Evolutionary conservation across 2,329 filamentous ascomycete genomes (phyloP).

Genomic region (Arthrobotrys musiformis): DNA sequence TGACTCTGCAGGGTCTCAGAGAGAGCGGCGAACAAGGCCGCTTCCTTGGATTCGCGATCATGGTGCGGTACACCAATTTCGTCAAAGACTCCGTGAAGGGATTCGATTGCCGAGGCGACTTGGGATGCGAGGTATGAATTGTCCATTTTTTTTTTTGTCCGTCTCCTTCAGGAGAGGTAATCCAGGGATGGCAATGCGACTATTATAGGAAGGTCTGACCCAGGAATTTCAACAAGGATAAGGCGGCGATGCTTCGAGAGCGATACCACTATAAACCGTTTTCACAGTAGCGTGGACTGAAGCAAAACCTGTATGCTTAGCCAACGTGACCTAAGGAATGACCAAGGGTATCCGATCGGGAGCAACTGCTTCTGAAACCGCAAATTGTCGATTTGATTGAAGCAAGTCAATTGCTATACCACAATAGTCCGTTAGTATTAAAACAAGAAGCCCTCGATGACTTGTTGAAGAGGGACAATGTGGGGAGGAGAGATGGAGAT

Average conservation of each 20-base stretch:
- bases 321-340: conserved; percentile 43
- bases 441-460: background rate
- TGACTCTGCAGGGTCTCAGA: conserved; percentile 93
- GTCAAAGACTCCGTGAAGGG: conserved; percentile 89
- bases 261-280: background rate
- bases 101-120: conserved; percentile 49
- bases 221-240: background rate
- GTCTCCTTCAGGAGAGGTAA: conserved; percentile 17
- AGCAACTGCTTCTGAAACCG: background rate
- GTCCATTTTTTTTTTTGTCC: conserved; percentile 45
- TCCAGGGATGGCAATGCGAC: conserved; percentile 19
- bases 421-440: background rate
- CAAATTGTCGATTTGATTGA: background rate
- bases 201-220: background rate
- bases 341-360: background rate
- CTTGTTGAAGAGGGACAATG: background rate
- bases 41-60: conserved; percentile 88
- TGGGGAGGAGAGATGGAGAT: background rate
- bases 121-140: conserved; percentile 52
- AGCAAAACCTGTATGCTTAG: conserved; percentile 12
- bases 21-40: conserved; percentile 90
- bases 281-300: background rate
- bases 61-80: conserved; percentile 95
- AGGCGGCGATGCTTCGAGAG: background rate
- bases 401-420: conserved; percentile 13